Base-by-base conservation (phyloP, 2,329 filamentous ascomycete species). In the Fusarium pininemorale region DNA sequence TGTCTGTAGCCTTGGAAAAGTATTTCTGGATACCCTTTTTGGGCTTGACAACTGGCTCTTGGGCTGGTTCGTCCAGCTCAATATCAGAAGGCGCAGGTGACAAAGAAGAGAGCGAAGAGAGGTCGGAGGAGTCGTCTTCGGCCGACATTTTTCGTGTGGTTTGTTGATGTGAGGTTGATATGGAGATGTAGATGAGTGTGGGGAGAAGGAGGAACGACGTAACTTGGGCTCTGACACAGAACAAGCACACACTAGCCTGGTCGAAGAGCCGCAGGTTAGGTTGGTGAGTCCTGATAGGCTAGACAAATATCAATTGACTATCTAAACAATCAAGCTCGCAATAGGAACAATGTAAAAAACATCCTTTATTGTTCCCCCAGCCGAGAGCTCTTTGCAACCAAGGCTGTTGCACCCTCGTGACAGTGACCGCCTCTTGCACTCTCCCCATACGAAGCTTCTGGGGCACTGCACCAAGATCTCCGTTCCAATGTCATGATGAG, bases 1-100 rank as follows among this genome's bases (percentile, higher is more conserved):
- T 78, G 76, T 87, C 84, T 78, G 86, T 85, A 63, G 87, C 79
- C 80, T 90, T 91, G 75, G 89, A 85, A 83, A 92, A 92, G 87
- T 91, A 92, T 83, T 91, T 91, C 66, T 91, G 84, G 74, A 92
- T 92, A 70, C 90, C 89, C 58, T 75, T 75, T 75, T 89, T 88
- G 81, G 75, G 86, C 81, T 89, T 87, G 66, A 83, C 82, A 73
- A 87, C 62, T 26, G 69, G 41, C 68, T 74, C 66, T 53, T 80
- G 78, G 60, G 66, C 75, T 28, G 75, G 85, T 61, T 87, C 86
- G 50, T 91, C 90, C n/a, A 87, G 83, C 75, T 86, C 84, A 51
- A 83, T 82, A 71, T 85, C 84, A 15, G 83, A 85, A 24, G 84
- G 84, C 57, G 80, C 83, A 54, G 84, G 84, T 62, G 84, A 86